Evolutionary conservation across 2,329 filamentous ascomycete species (phyloP).

Genomic region (Erysiphe neolycopersici): DNA sequence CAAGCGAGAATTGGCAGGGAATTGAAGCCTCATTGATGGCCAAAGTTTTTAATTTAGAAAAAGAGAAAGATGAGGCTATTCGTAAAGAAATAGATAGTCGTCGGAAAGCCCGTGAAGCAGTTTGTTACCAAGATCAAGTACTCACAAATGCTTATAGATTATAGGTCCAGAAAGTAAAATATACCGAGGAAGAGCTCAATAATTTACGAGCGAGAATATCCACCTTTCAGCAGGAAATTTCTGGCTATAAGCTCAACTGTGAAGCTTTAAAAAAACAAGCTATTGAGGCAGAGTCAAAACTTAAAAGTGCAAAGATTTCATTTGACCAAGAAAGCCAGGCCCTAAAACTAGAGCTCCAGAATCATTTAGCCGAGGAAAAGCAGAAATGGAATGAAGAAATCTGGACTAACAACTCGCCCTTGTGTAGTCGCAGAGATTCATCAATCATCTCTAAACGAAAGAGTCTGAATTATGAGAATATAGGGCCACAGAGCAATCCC

Average conservation of each 20-base stretch:
- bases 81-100: slow-evolving; percentile 67
- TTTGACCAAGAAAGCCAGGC: slow-evolving; percentile 30
- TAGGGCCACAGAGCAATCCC: slow-evolving; percentile 15
- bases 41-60: slow-evolving; percentile 53
- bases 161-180: slow-evolving; percentile 32
- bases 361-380: slow-evolving; percentile 37
- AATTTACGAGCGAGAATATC: slow-evolving; percentile 34
- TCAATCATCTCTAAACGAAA: slow-evolving; percentile 9
- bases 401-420: slow-evolving; percentile 7
- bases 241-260: slow-evolving; percentile 29
- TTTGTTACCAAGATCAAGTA: slow-evolving; percentile 19
- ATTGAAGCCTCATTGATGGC: slow-evolving; percentile 70
- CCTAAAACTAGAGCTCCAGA: slow-evolving; percentile 27
- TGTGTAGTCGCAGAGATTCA: slow-evolving; percentile 12
- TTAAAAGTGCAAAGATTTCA: slow-evolving; percentile 29
- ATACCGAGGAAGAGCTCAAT: slow-evolving; percentile 59
- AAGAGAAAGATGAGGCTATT: slow-evolving; percentile 66
- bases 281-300: slow-evolving; percentile 35
- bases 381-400: slow-evolving; percentile 27
- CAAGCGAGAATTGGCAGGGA: slow-evolving; percentile 92
- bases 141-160: slow-evolving; percentile 9
- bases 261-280: slow-evolving; percentile 36
- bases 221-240: slow-evolving; percentile 35
- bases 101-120: slow-evolving; percentile 67
- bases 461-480: slow-evolving; percentile 13